Conservation (phyloP, 495 filamentous ascomycete species). For the Apiosordaria backusii region DNA sequence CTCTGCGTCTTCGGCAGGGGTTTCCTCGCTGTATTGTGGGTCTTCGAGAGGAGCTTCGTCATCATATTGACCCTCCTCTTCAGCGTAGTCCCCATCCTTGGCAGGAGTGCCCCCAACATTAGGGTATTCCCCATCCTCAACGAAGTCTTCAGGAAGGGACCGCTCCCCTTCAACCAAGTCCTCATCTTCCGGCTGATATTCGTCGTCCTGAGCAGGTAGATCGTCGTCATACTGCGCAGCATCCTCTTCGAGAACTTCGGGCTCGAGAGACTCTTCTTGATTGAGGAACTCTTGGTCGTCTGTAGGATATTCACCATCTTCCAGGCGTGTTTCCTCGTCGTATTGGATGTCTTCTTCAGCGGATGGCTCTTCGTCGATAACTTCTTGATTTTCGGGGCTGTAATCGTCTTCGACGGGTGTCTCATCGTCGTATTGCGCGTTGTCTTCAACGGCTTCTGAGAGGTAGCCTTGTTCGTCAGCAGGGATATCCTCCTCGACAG, state of each 20-base stretch:
- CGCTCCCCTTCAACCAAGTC: not conserved
- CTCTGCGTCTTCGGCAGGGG: not conserved
- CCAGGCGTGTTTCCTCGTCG: not conserved
- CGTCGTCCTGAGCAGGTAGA: not conserved
- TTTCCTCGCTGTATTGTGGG: not conserved
- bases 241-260: not conserved
- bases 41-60: not conserved
- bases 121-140: not conserved
- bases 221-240: not conserved
- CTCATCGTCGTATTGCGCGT: not conserved
- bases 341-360: not conserved
- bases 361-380: not conserved
- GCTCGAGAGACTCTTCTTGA: not conserved
- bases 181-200: not conserved
- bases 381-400: not conserved
- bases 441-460: not conserved
- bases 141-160: not conserved
- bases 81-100: not conserved
- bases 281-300: not conserved
- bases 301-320: not conserved
- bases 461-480: not conserved
- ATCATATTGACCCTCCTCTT: not conserved
- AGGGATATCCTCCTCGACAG: not conserved
- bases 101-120: no score
- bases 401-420: not conserved